Conservation (phyloP, 306 rosid species). For the Malus domestica region DNA sequence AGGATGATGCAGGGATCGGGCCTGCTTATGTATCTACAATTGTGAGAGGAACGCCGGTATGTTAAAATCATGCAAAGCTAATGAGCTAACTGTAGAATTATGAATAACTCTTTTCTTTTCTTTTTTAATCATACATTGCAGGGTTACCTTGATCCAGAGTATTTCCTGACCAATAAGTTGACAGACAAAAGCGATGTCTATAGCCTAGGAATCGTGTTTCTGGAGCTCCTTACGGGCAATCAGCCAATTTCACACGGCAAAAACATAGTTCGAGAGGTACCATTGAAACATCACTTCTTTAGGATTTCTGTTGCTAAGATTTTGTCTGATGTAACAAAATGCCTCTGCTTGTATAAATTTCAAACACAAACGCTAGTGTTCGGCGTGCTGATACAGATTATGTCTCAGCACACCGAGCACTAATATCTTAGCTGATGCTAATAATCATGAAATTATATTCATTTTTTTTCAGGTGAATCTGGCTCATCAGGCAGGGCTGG, state of each 20-base stretch:
- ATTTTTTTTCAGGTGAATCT: constrained; percentile 37
- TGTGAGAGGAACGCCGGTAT: constrained; percentile 92
- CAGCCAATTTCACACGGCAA: constrained; percentile 69
- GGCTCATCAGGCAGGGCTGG: constrained; percentile 40
- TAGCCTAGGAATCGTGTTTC: constrained; percentile 68
- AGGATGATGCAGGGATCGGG: constrained; percentile 50
- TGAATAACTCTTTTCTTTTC: not conserved
- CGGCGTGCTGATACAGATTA: not conserved
- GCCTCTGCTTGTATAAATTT: not conserved
- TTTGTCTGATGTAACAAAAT: not conserved
- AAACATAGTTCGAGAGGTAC: constrained; percentile 77
- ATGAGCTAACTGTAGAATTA: not conserved
- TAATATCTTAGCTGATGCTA: too few relatives aligned
- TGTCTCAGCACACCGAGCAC: not conserved
- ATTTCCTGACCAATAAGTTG: constrained; percentile 59
- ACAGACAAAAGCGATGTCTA: constrained; percentile 79
- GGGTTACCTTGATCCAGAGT: constrained; percentile 83
- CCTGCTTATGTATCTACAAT: constrained; percentile 73
- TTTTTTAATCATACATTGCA: constrained; percentile 19
- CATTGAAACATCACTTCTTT: not conserved
- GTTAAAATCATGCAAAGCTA: constrained; percentile 19
- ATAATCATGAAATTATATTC: not conserved
- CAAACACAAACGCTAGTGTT: not conserved
- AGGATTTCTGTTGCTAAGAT: not conserved
- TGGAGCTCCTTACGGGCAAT: constrained; percentile 63